A percentile compares a stretch with the other conserved stretches of the same genome.
Evolutionary conservation across 176 grass and related monocot species (phyloP).

Genomic region (Olyra latifolia): DNA sequence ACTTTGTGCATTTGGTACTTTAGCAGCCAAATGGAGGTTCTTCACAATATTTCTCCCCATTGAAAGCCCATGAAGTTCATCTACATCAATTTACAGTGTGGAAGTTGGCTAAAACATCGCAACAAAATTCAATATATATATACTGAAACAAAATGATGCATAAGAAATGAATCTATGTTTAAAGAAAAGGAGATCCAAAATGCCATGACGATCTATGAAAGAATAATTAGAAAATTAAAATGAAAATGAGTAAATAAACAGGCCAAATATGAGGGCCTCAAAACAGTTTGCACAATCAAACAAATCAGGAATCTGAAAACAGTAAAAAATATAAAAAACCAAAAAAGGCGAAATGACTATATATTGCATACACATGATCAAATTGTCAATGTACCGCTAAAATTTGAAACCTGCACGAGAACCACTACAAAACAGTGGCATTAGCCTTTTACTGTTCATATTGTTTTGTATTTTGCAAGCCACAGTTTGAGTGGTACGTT

Average conservation of each 20-base stretch:
- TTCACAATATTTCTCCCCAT: constrained; percentile 87
- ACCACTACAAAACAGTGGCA: neutral
- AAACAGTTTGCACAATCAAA: constrained; percentile 9
- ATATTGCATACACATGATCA: neutral
- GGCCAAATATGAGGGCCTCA: neutral
- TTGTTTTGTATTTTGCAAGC: neutral
- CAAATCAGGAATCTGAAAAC: neutral
- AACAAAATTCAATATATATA: neutral
- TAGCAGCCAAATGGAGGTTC: constrained; percentile 85
- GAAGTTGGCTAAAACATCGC: constrained; percentile 13
- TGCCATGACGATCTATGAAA: neutral
- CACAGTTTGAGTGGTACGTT: neutral
- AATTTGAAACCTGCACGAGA: neutral
- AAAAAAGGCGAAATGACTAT: neutral
- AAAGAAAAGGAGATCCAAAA: constrained; percentile 2
- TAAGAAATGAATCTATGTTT: neutral
- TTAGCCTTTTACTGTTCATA: neutral
- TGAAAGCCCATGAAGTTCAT: constrained; percentile 85
- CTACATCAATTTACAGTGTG: constrained; percentile 49
- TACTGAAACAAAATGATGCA: constrained; percentile 20
- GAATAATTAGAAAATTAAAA: neutral
- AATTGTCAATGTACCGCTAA: neutral
- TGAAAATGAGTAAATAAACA: neutral
- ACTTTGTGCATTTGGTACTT: constrained; percentile 42
- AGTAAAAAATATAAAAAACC: neutral